These are phyloP conservation scores for Penicillium manginii DNA, from an alignment of 495 filamentous ascomycete genomes.

Conservation along the genomic window DNA sequence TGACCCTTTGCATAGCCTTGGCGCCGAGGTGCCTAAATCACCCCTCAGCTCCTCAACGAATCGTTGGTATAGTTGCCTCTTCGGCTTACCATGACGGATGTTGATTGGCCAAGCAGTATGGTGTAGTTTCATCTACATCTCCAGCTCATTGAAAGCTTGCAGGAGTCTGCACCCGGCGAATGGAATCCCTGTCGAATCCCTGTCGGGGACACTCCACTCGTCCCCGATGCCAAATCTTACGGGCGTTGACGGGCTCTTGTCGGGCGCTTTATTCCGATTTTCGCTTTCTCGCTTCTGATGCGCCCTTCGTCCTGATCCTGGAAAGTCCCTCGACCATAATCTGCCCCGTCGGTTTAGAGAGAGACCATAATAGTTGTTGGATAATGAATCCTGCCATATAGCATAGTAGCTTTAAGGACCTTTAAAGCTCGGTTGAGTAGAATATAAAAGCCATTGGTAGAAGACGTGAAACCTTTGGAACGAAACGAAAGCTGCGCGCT, in stretches of 20 bases:
- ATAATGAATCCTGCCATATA: conserved; percentile 7
- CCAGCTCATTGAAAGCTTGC: conserved; percentile 12
- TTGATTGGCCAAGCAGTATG: conserved; percentile 10
- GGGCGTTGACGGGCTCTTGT: conserved; percentile 15
- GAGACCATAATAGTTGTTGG: not conserved
- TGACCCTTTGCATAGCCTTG: conserved; percentile 19
- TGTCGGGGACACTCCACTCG: conserved; percentile 10
- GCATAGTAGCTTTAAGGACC: not conserved
- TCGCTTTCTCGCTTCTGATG: conserved; percentile 5
- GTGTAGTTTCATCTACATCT: conserved; percentile 5
- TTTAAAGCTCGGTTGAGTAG: not conserved
- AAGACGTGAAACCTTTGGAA: not conserved
- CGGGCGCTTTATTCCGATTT: conserved; percentile 5
- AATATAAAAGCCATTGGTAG: conserved; percentile 8
- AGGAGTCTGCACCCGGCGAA: conserved; percentile 15
- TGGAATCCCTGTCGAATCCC: conserved; percentile 11
- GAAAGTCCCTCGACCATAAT: not conserved
- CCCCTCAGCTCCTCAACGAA: conserved; percentile 14
- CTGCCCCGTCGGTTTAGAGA: not conserved
- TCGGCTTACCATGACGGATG: conserved; percentile 14
- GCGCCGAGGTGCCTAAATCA: conserved; percentile 10
- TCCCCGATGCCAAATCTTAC: conserved; percentile 20
- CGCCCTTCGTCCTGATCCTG: not conserved
- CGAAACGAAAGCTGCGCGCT: conserved; percentile 3
- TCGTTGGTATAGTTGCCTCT: conserved; percentile 13